Base-by-base conservation (phyloP, 768 basidiomycete genomes). In the Leucogyrophana mollusca region DNA sequence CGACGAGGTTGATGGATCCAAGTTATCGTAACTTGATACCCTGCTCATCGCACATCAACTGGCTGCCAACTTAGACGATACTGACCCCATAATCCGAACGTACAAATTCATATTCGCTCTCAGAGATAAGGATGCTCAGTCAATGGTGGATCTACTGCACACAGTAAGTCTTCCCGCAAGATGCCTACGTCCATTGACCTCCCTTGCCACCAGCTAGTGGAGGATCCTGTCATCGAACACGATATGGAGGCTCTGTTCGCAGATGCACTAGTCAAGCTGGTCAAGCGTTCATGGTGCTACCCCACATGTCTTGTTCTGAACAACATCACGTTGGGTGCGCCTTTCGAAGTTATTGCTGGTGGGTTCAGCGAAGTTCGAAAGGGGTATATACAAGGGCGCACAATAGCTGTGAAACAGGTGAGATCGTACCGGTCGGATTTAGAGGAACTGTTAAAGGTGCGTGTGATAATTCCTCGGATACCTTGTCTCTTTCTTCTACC, bases 131-230 rank as follows among this genome's bases (percentile, higher is more conserved):
- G 48, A 55, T 24, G 64, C 64, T 3, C 63, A 63, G 34, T 40
- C 47, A 8, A 55, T 66, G 18, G 33, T 61, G 23, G 52, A 64
- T 49, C 51, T 66, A 5, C 38, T 64, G n/a, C 64, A 64, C 38
- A 55, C 56, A 36, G 64, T 34, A 23, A 42, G 52, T 55, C 0
- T 11, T 42, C 27, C 27, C 6, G 13, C 13, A 7, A 6, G 27
- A 13, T 30, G 27, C 27, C 13, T 7, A 30, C 13, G 27, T 30
- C 6, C 13, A n/a, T n/a, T n/a, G n/a, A n/a, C 13, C 27, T 30
- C 13, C 13, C 27, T 7, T 30, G 13, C 6, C 27, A 30, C 6
- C 6, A 30, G 27, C 13, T 30, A 13, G 13, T 30, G 7, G 27
- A 30, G 7, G 7, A 30, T 13, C 27, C 27, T 7, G 13, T 30